Evolutionary conservation across 805 yeast genomes (phyloP), one percentile per base, ranked within the genome.

Genomic region (Monosporozyma servazzii): DNA sequence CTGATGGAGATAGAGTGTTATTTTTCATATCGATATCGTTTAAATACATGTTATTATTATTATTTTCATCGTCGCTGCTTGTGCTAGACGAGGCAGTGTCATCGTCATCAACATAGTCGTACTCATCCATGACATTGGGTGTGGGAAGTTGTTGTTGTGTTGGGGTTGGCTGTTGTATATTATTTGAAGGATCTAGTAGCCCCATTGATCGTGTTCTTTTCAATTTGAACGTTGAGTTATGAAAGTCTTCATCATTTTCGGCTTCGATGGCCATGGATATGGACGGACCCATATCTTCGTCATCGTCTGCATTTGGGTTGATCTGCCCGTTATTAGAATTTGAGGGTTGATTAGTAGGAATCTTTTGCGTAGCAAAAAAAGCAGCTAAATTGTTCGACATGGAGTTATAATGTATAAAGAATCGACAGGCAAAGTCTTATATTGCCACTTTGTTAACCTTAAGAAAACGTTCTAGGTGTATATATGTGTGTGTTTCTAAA

Each of bases 191-290:
- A 21, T 41, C 95, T 57, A 88, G 71, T 13, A 86, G 66, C 1
- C 96, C 96, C 75, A 88, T 73, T 7, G 93, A 84, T 60, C 93
- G 76, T 33, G 96, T 88, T 63, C 96, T 71, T 60, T 87, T 88
- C 60, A 88, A 71, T 59, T 81, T 81, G 65, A 84, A 88, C 3
- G 91, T 77, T 5, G 87, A 77, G 52, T 76, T 78, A 50, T 80
- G 75, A 61, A 88, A 87, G 59, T 84, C 85, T 48, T 77, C 80
- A 53, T 82, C 87, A 64, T 81, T 82, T 45, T 77, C 74, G 4
- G 91, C 89, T 54, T 83, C 86, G 20, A 86, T 79, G 52, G 80
- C 80, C 67, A 70, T 71, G 47, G 79, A 75, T 13, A 74, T 61
- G 9, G 70, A 61, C 3, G 71, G 71, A 10, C 72, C 72, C 65